Evolutionary conservation across 352 stramenopile species (phyloP), one percentile per base, ranked within the genome.

Genomic region (Aphanomyces invadans): DNA sequence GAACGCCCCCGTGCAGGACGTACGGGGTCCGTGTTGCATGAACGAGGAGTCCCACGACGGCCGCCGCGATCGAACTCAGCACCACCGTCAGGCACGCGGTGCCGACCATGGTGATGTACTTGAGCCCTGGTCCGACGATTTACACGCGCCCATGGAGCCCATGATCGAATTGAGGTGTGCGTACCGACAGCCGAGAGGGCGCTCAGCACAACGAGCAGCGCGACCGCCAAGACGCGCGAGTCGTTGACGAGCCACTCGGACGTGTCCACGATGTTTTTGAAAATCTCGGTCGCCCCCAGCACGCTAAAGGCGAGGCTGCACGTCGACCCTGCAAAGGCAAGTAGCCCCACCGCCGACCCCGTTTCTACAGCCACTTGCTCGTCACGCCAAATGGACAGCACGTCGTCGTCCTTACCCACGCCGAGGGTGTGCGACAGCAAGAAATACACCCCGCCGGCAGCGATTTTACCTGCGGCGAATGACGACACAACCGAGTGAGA

Each of bases 391-490:
- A 21, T 5, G 29, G 2, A 7, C 9, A 45, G 36, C 3, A 2
- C 10, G 1, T 44, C 28, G 53, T 5, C 31, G 5, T 45, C 28
- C 21, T n/a, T 67, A 67, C 60, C 60, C 46, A 56, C 54, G 49
- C 60, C 60, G 44, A 67, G 31, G 2, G 60, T 67, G 29, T 44
- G 45, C 21, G 60, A 70, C 39, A 70, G 65, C 39, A 70, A 65
- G 26, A 64, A 70, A 42, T 70, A 70, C n/a, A 65, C 63, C 21
- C 70, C 70, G 26, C 69, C 56, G 21, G 54, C 67, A 5, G 55
- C 25, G 21, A 61, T 23, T n/a, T 67, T 70, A n/a, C 70, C 65
- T 73, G 32, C 36, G 31, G 19, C 64, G 39, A 21, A 72, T 36
- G 4, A 71, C 39, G 32, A 29, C 38, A 66, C 36, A n/a, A n/a